A percentile compares a stretch with the other conserved stretches of the same genome.
Conservation (phyloP, 2,329 filamentous ascomycete genomes). For the Colletotrichum tofieldiae region DNA sequence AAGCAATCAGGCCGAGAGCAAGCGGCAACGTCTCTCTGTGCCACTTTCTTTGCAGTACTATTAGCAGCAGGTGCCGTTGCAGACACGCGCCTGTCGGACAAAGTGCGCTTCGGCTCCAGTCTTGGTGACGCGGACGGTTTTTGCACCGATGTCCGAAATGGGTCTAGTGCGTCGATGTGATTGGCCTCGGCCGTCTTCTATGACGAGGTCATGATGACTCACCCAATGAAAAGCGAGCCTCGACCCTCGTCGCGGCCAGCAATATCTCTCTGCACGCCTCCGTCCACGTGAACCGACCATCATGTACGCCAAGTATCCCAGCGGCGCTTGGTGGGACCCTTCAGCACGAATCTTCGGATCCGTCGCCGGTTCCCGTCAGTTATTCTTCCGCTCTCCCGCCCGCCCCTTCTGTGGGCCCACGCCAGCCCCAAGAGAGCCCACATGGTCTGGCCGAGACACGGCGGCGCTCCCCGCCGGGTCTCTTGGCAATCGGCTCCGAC, state of each 20-base stretch:
- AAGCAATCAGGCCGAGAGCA: background rate
- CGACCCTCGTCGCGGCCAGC: background rate
- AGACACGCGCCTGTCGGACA: slow-evolving; percentile 1
- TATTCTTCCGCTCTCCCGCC: slow-evolving; percentile 31
- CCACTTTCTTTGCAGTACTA: background rate
- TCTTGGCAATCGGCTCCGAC: slow-evolving; percentile 14
- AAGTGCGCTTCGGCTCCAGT: slow-evolving; percentile 4
- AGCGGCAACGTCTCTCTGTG: background rate
- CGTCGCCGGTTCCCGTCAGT: slow-evolving; percentile 9
- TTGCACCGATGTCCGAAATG: slow-evolving; percentile 46
- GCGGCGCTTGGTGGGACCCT: background rate
- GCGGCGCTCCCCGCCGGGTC: slow-evolving; percentile 1
- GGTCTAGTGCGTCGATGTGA: background rate
- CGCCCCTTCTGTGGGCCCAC: slow-evolving; percentile 17
- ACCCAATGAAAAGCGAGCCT: background rate
- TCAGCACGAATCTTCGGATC: slow-evolving; percentile 11
- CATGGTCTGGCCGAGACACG: slow-evolving; percentile 24
- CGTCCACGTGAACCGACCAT: background rate
- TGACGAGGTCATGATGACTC: slow-evolving; percentile 32
- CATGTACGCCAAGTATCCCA: slow-evolving; percentile 17
- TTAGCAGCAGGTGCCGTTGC: slow-evolving; percentile 13
- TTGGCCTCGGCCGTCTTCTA: slow-evolving; percentile 3
- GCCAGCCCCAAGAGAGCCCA: slow-evolving; percentile 5
- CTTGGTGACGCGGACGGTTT: slow-evolving; percentile 44
- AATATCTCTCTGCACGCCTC: background rate